Conservation (phyloP, 2,329 filamentous ascomycete genomes). For the Pseudopithomyces chartarum region DNA sequence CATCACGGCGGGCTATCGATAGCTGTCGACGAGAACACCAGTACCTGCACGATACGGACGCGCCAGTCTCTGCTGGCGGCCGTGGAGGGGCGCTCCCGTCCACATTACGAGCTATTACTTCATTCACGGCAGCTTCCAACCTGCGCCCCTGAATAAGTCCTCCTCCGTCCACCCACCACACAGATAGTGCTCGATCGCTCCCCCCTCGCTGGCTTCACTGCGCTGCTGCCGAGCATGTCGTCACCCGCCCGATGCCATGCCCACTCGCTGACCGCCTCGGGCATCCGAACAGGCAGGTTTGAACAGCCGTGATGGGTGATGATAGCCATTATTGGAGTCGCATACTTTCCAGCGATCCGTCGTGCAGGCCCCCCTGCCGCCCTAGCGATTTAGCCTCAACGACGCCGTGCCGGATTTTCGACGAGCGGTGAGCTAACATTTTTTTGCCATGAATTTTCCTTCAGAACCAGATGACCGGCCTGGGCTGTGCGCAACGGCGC, state of each 20-base stretch:
- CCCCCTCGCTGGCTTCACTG: too few relatives aligned
- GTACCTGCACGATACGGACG: conserved; percentile 4
- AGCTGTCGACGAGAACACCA: not conserved
- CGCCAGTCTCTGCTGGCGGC: conserved; percentile 1
- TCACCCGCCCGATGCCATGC: conserved; percentile 16
- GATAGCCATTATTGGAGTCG: conserved; percentile 37
- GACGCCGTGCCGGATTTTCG: conserved; percentile 27
- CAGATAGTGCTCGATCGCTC: too few relatives aligned
- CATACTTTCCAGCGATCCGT: conserved; percentile 34
- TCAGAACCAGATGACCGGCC: conserved; percentile 16
- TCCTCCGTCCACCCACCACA: not conserved
- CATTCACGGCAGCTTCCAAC: not conserved
- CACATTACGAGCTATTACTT: not conserved
- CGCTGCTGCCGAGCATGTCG: not conserved
- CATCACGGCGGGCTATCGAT: not conserved
- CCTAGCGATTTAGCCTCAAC: conserved; percentile 39
- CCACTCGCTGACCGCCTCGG: conserved; percentile 38
- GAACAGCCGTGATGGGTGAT: conserved; percentile 29
- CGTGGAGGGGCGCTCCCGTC: not conserved
- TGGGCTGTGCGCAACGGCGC: conserved; percentile 17
- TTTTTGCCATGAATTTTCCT: conserved; percentile 28
- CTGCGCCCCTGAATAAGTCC: not conserved
- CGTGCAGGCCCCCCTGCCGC: conserved; percentile 28
- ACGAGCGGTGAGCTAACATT: conserved; percentile 37
- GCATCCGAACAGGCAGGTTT: conserved; percentile 20